Evolutionary conservation across 179 eudicot genomes (phyloP), one percentile per base, ranked within the genome.

Genomic region (Silene noctiflora): DNA sequence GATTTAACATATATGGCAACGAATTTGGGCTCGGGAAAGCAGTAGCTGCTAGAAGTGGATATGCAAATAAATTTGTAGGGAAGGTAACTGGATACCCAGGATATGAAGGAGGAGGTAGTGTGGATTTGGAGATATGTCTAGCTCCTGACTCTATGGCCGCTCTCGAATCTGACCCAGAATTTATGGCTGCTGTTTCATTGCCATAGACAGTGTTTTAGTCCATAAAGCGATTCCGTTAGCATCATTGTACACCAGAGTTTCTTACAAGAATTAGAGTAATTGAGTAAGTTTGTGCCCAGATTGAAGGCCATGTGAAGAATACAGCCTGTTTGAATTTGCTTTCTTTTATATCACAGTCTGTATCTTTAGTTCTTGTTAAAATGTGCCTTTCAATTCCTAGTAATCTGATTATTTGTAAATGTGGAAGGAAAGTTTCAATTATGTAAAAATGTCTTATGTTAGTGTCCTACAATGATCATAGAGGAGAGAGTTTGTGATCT

Each of bases 1-100:
- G 83, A 12, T 80, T 80, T 63, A 75, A 80, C 31, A 39, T 71
- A 75, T 80, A 80, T 55, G 83, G 83, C 22, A 80, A 80, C 44
- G 79, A 80, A n/a, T 80, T 80, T 66, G 83, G 83, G 29, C 9
- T 80, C 0, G 80, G 83, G 25, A 80, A 80, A 67, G 77, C 80
- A 4, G 29, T 76, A 3, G 83, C 83, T 10, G 56, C 75, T 46
- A 25, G 77, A 22, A 80, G 83, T 72, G 83, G 83, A 7, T 76
- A 72, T 16, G 83, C 80, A 3, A 56, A 80, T n/a, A 80, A 76
- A 22, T 76, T 56, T 71, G 44, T 29, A 0, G 80, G 80, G 4
- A 71, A 65, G 29, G 80, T 80, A 46, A 66, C 77, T 2, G 44
- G 64, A n/a, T 80, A 76, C 56, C 76, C 71, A 1, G 83, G 79